Evolutionary conservation across 108 stramenopile genomes (phyloP), one percentile per base, ranked within the genome.

Genomic region (Nannochloropsis gaditana): DNA sequence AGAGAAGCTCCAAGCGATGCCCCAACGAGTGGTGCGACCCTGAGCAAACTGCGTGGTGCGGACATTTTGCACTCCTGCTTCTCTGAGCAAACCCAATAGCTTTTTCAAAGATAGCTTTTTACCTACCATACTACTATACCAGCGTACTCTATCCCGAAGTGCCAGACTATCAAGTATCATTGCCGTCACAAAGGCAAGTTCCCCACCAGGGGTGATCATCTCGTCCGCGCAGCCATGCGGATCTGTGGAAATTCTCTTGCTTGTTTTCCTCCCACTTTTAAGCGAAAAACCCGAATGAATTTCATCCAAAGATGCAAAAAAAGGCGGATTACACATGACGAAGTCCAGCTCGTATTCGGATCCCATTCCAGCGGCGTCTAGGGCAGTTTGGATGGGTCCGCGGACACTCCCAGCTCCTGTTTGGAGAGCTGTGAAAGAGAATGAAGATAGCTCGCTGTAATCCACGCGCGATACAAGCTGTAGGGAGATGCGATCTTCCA

Each of bases 311-410:
- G 88, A 87, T 81, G 93, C 93, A 84, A 94, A 96, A 91, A 97
- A 97, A 17, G 96, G 96, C 80, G 96, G 96, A 89, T 97, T 97
- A 21, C 95, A 95, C 93, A 97, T 93, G 91, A 92, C 92, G 90
- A 96, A 94, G 80, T 95, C 95, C 83, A 95, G 84, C 9, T 43
- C 86, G 83, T 86, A 73, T 15, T 80, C 86, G 31, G 31, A 31
- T 31, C 31, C 31, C 31, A 31, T 31, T 31, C 31, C 31, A 31
- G 31, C 31, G 42, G 43, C 86, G n/a, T 43, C 43, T 31, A 86
- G 50, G 10, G 86, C 83, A 41, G 44, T 45, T 73, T 44, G 83
- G 41, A 86, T 21, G 19, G 86, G 86, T 44, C 86, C 86, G 2
- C 45, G 86, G n/a, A 43, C 44, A 17, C n/a, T 82, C 45, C 15